Base-by-base conservation (phyloP, 345 rosid species). In the Moricandia moricandioides region DNA sequence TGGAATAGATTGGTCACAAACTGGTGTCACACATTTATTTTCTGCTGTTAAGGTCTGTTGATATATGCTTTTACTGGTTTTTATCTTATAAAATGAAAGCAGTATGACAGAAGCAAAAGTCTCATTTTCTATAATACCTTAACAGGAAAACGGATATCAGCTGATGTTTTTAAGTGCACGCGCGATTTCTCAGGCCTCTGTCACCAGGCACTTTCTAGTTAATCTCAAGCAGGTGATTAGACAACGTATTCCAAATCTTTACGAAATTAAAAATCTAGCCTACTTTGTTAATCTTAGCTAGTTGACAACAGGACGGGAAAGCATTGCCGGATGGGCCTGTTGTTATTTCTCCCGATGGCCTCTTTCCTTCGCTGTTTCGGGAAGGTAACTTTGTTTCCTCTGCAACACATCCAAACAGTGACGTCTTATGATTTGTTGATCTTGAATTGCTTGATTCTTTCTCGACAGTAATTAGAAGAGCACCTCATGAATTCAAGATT, bases 401-500 rank as follows among this genome's bases (percentile, higher is more conserved):
- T 57, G 52, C 66, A 64, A 64, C 27, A 62, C 30, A 64, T 16
- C 6, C 4, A 12, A 26, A 4, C 61, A 5, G 24, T 72, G 74
- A 14, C 26, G 37, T 62, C 47, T 59, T 49, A 26, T 60, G 65
- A 52, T 52, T 54, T 30, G 4, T 76, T 51, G 47, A 62, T 65
- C 51, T 54, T 59, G 14, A 49, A 65, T 31, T 7, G 17, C 49
- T 16, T 62, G 21, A 12, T 57, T 63, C 51, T 21, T 35, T 78
- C 40, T 69, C 67, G 24, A 7, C 97, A 95, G 99, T 90, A 59
- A 89, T 95, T 51, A 87, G 99, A 80, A 89, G 97, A 83, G 97
- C 98, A 68, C 97, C 99, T 76, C 99, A 95, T 80, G 97, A 95
- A 79, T 95, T 95, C 89, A 95, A 95, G 88, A 95, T 95, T n/a